phyloP scores from a whole-genome alignment of 2,329 filamentous ascomycete species.

The Cryphonectria carpinicola region DNA sequence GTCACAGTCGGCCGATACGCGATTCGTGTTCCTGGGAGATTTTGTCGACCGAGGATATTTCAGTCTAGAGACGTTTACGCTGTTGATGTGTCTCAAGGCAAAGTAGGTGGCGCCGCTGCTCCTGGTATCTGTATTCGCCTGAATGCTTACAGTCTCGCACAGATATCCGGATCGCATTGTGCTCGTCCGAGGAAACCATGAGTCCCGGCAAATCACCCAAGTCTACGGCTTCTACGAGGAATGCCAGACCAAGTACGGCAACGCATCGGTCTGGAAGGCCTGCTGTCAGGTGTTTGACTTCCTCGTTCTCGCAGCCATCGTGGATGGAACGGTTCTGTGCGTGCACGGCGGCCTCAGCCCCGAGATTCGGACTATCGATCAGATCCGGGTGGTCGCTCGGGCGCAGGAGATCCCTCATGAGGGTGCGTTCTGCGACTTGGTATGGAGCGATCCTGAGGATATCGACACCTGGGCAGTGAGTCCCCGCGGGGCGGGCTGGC shows the following conservation, averaged over 20 bases:
- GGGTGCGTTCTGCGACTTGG: conserved; percentile 95
- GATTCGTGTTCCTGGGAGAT: conserved; percentile 73
- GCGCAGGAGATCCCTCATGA: conserved; percentile 98
- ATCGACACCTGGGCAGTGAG: conserved; percentile 96
- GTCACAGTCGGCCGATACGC: conserved; percentile 56
- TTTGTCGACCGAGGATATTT: conserved; percentile 98
- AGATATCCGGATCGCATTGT: conserved; percentile 96
- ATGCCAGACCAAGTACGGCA: conserved; percentile 97
- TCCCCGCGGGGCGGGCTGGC: conserved; percentile 93
- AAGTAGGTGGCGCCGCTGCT: conserved; percentile 49
- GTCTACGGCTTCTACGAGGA: conserved; percentile 99
- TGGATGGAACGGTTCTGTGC: conserved; percentile 97
- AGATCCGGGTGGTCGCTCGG: conserved; percentile 97
- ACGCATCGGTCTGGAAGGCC: conserved; percentile 99
- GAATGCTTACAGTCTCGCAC: conserved; percentile 51
- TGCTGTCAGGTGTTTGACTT: conserved; percentile 99
- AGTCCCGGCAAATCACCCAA: conserved; percentile 95
- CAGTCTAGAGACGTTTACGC: conserved; percentile 95
- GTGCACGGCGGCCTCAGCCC: conserved; percentile 91
- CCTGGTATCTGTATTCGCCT: conserved; percentile 9
- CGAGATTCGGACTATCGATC: conserved; percentile 95
- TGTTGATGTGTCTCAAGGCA: conserved; percentile 91
- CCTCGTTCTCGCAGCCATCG: conserved; percentile 92
- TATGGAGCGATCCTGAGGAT: conserved; percentile 98
- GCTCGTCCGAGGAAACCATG: conserved; percentile 96